These are phyloP conservation scores for Hypoxylon perforatum DNA, from an alignment of 495 filamentous ascomycete genomes.

Conservation along the genomic window DNA sequence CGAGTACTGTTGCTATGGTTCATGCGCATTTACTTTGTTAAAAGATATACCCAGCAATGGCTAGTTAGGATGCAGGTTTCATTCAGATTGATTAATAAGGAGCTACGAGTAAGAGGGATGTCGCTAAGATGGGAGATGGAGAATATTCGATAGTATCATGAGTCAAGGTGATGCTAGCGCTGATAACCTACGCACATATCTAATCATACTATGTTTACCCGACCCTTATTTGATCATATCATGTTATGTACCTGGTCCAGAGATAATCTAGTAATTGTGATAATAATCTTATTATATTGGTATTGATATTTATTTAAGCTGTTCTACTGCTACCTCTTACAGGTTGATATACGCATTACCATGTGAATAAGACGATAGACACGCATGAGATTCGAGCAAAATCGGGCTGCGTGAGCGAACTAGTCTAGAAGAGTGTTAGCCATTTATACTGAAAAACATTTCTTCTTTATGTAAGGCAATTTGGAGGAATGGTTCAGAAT, in stretches of 20 bases:
- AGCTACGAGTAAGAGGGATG: background rate
- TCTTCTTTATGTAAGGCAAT: background rate
- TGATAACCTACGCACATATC: background rate
- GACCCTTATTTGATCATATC: background rate
- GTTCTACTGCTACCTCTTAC: too few relatives aligned
- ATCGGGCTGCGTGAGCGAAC: too few relatives aligned
- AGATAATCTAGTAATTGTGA: background rate
- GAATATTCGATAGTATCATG: background rate
- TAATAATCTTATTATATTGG: background rate
- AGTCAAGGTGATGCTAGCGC: background rate
- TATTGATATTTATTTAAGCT: background rate
- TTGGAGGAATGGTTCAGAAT: slow-evolving; percentile 74
- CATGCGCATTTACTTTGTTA: slow-evolving; percentile 5
- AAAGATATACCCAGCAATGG: slow-evolving; percentile 28
- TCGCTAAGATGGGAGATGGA: background rate
- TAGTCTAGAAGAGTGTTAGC: slow-evolving; percentile 21
- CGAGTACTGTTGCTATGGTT: slow-evolving; percentile 1
- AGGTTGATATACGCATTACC: too few relatives aligned
- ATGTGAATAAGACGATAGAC: too few relatives aligned
- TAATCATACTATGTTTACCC: background rate
- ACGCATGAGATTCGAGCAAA: too few relatives aligned
- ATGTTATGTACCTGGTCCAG: background rate
- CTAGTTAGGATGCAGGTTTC: slow-evolving; percentile 11
- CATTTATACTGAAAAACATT: background rate
- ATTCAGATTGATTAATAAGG: slow-evolving; percentile 1